Evolutionary conservation across 1,284 basidiomycete genomes (phyloP).

Genomic region (Boletus mariae): DNA sequence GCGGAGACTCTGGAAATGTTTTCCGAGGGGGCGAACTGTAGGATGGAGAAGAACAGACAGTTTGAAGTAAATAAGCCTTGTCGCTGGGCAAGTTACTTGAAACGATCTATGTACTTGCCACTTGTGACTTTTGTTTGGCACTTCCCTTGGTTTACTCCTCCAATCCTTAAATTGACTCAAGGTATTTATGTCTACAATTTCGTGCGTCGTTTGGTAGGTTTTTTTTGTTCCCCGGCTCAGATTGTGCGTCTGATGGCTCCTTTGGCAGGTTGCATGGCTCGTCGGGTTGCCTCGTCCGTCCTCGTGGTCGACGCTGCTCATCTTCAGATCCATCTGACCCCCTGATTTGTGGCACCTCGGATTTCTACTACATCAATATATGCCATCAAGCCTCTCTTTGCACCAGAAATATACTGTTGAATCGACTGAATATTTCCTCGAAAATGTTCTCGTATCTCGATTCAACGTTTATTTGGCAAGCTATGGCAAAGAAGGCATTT

Average conservation of each 20-base stretch:
- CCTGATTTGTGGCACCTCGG: no score
- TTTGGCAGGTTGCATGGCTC: no score
- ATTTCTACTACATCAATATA: neutral
- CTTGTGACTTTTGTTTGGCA: conserved; percentile 3
- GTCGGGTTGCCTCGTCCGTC: no score
- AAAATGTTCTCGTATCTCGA: neutral
- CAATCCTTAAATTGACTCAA: no score
- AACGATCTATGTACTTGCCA: neutral
- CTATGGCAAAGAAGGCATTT: no score
- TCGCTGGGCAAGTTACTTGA: neutral
- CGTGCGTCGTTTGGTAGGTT: no score
- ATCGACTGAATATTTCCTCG: neutral
- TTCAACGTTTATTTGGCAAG: no score
- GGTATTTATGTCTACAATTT: no score
- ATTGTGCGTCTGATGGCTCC: no score
- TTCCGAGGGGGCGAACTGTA: conserved; percentile 5
- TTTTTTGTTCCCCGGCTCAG: no score
- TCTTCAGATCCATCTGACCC: neutral
- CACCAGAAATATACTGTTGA: neutral
- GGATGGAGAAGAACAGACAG: conserved; percentile 10
- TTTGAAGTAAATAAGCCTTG: conserved; percentile 2
- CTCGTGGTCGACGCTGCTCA: neutral
- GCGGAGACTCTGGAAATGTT: conserved; percentile 3
- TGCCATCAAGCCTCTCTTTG: neutral
- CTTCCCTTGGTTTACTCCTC: neutral